Percentiles rank a stretch among this genome's conserved stretches.
phyloP scores from a whole-genome alignment of 2,329 filamentous ascomycete species.

The Emergomyces pasteurianus region DNA sequence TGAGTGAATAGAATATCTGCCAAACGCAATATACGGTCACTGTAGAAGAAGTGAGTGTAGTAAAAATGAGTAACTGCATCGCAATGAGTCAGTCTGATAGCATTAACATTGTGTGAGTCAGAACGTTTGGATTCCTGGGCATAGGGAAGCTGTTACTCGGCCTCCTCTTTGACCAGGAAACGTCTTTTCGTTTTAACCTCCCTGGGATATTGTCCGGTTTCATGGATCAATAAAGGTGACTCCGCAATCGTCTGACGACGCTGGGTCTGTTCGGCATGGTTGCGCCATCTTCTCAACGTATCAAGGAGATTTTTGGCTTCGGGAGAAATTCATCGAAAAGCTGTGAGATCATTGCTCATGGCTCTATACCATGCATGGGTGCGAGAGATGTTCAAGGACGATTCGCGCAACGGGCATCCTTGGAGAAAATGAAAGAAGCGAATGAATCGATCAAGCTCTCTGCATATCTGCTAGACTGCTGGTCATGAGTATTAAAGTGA shows the following conservation, averaged over 20 bases:
- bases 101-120: not conserved
- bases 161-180: not conserved
- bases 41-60: not conserved
- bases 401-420: not conserved
- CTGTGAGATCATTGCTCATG: not conserved
- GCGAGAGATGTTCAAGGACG: not conserved
- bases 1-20: not conserved
- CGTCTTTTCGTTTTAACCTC: not conserved
- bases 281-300: not conserved
- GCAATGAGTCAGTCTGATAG: not conserved
- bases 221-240: not conserved
- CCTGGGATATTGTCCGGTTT: not conserved
- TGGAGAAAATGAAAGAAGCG: not conserved
- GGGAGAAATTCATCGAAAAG: not conserved
- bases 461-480: too few species aligned
- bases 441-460: not conserved
- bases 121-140: not conserved
- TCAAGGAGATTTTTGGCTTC: not conserved
- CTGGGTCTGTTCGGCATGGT: not conserved
- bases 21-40: not conserved
- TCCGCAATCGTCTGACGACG: not conserved
- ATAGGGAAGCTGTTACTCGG: not conserved
- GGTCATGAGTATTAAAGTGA: too few species aligned
- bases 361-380: not conserved
- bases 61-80: not conserved